Evolutionary conservation across 1,284 basidiomycete genomes (phyloP).

Genomic region (Trametes versicolor): DNA sequence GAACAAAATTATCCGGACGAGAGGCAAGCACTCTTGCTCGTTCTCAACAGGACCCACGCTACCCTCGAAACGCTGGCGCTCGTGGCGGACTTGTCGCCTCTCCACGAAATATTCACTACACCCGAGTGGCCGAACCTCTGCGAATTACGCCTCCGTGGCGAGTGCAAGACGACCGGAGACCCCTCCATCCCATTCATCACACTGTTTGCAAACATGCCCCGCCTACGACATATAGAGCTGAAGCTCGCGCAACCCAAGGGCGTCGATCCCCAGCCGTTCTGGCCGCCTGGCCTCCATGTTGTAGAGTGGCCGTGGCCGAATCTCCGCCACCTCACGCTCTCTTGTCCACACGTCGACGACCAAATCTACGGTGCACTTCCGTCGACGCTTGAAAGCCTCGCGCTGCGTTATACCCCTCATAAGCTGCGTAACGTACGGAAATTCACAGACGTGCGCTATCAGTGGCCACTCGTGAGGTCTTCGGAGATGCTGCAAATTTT

Average conservation of each 20-base stretch:
- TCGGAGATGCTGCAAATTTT: slow-evolving; percentile 1
- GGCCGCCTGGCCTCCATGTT: neutral
- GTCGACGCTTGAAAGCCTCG: neutral
- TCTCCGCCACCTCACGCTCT: slow-evolving; percentile 4
- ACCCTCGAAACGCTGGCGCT: neutral
- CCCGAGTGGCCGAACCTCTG: too few relatives aligned
- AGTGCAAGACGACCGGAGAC: neutral
- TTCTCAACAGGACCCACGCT: too few relatives aligned
- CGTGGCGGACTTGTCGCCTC: too few relatives aligned
- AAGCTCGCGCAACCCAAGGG: neutral
- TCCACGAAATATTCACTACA: too few relatives aligned
- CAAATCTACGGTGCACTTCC: neutral
- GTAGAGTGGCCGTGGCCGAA: slow-evolving; percentile 12
- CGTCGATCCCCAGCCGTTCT: neutral
- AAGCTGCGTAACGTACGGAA: too few relatives aligned
- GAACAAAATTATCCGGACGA: neutral
- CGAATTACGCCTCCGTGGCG: neutral
- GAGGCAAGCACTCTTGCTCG: too few relatives aligned
- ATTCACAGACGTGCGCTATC: neutral
- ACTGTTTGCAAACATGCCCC: slow-evolving; percentile 1
- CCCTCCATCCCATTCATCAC: neutral
- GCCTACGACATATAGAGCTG: neutral
- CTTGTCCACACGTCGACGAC: neutral
- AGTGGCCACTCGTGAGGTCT: neutral
- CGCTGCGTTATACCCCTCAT: neutral